These are phyloP conservation scores for Rubia yunnanensis DNA, from an alignment of 257 asterid genomes.

Conservation along the genomic window DNA sequence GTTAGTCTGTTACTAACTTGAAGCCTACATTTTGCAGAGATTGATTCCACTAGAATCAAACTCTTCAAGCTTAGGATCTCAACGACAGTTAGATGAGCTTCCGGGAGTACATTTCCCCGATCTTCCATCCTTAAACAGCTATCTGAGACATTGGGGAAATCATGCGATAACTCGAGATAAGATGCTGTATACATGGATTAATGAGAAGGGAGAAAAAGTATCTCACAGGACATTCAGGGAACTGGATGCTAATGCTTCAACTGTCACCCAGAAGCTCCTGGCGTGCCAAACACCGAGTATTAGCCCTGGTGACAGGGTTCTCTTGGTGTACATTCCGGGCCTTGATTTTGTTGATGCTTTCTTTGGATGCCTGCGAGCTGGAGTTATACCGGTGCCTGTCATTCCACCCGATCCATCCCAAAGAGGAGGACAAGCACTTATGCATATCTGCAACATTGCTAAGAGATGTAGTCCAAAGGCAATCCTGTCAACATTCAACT, in stretches of 20 bases:
- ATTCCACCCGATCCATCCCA: conserved; percentile 56
- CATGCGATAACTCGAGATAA: conserved; percentile 28
- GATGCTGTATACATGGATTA: conserved; percentile 50
- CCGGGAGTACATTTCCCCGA: conserved; percentile 38
- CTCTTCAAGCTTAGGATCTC: conserved; percentile 10
- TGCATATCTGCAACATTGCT: conserved; percentile 47
- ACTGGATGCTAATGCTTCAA: conserved; percentile 39
- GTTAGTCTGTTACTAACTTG: neutral
- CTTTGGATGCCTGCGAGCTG: conserved; percentile 58
- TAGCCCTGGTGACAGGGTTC: conserved; percentile 45
- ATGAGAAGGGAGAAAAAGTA: conserved; percentile 42
- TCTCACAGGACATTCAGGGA: conserved; percentile 43
- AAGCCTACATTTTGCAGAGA: conserved; percentile 23
- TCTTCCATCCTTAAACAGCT: conserved; percentile 37
- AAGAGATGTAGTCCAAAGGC: conserved; percentile 50
- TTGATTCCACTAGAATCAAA: conserved; percentile 31
- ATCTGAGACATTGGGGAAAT: conserved; percentile 50
- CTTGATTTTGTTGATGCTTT: conserved; percentile 61
- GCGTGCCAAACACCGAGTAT: conserved; percentile 28
- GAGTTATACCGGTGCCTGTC: conserved; percentile 50
- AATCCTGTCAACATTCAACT: conserved; percentile 48
- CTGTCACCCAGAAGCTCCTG: conserved; percentile 29
- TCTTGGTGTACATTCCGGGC: conserved; percentile 50
- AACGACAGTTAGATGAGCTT: conserved; percentile 25
- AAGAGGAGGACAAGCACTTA: conserved; percentile 49